Base-by-base conservation (phyloP, 805 yeast species). In the Lipomyces orientalis region DNA sequence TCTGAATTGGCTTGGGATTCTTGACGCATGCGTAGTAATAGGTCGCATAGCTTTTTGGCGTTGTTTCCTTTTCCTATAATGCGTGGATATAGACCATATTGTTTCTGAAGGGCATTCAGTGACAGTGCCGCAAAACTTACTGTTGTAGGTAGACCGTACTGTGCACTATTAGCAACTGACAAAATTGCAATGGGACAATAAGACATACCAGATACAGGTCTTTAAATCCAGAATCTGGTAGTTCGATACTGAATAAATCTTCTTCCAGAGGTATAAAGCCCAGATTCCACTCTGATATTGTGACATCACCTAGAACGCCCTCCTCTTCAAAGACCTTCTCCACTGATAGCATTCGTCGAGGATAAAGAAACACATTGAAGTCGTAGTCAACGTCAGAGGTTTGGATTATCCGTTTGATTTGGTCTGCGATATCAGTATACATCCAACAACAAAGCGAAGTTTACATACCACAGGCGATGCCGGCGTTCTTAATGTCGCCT, bases 31-130 rank as follows among this genome's bases (percentile, higher is more conserved):
- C 75, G 71, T 16, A 76, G 68, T n/a, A 79, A 63, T 1, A 85
- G 76, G 9, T 82, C 81, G 59, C 84, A 81, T 51, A 90, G 80
- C 29, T 83, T 78, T 33, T 79, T 76, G 0, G 93, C 82, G 60
- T 82, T 81, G 34, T 81, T 79, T 0, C 97, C 97, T 72, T 88
- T 86, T 14, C 87, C 83, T 57, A 82, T 86, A 2, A 84, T 77
- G 66, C 87, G 85, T 52, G 88, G 87, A 37, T 88, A 78, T 66
- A 77, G 80, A 46, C 81, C 83, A 62, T 78, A 86, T 61, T 71
- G 46, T 2, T 75, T 65, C 60, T 84, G 82, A 12, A 88, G 67
- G 31, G 81, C 78, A 16, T 88, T 76, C 49, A 90, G 73, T 0
- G 86, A 79, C 37, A 82, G 77, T 0, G 90, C 85, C 1, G 89